Evolutionary conservation across 495 filamentous ascomycete species (phyloP).

Genomic region (Oidiodendron maius): DNA sequence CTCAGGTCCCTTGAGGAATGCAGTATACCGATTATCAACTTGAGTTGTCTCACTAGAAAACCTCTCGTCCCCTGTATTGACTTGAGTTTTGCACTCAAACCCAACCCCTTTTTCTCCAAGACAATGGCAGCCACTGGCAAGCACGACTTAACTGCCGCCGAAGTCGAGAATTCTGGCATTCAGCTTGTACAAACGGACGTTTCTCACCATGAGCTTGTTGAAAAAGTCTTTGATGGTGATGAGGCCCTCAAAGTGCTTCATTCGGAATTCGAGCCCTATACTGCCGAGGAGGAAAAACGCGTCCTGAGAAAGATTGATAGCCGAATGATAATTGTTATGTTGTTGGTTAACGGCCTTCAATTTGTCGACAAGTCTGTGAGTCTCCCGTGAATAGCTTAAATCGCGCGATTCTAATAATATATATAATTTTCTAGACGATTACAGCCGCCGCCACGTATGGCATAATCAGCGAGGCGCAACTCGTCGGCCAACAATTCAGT

Average conservation of each 20-base stretch:
- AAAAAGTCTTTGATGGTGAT: slow-evolving; percentile 33
- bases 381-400: slow-evolving; percentile 11
- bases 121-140: too few relatives aligned
- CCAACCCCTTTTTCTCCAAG: too few relatives aligned
- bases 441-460: slow-evolving; percentile 39
- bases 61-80: too few relatives aligned
- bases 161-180: background rate
- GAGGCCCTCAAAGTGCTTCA: slow-evolving; percentile 34
- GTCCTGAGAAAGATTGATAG: slow-evolving; percentile 47
- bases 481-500: slow-evolving; percentile 49
- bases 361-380: slow-evolving; percentile 5
- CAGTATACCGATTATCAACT: too few relatives aligned
- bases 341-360: background rate
- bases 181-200: background rate
- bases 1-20: too few relatives aligned
- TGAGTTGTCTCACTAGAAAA: too few relatives aligned
- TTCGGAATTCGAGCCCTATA: slow-evolving; percentile 23
- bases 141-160: too few relatives aligned
- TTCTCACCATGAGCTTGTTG: slow-evolving; percentile 17
- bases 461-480: slow-evolving; percentile 38
- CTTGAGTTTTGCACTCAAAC: too few relatives aligned
- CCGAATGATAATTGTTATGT: background rate
- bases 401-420: too few relatives aligned
- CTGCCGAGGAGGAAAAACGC: slow-evolving; percentile 31
- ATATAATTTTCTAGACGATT: slow-evolving; percentile 9